Evolutionary conservation across 2,329 filamentous ascomycete species (phyloP).

Genomic region (Aspergillus felis): DNA sequence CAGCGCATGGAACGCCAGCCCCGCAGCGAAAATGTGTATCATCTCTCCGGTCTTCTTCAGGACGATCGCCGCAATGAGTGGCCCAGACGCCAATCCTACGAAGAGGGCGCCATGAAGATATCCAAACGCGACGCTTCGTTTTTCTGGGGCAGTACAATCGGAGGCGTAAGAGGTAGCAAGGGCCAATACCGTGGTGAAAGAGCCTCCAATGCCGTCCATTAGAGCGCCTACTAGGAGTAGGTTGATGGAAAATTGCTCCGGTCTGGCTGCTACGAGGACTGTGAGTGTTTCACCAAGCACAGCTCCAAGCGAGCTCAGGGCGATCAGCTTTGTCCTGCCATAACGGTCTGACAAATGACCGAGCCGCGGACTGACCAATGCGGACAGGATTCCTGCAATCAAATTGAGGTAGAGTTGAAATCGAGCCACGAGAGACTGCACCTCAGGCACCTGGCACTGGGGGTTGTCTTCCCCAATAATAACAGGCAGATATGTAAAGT

Average conservation of each 20-base stretch:
- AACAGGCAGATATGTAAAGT: constrained; percentile 59
- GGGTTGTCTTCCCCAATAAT: constrained; percentile 66
- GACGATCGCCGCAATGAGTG: constrained; percentile 73
- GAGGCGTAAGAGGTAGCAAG: constrained; percentile 81
- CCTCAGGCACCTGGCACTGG: constrained; percentile 74
- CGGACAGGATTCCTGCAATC: constrained; percentile 71
- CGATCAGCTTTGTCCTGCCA: constrained; percentile 72
- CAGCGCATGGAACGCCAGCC: constrained; percentile 65
- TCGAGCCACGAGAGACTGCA: constrained; percentile 70
- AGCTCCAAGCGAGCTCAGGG: constrained; percentile 69
- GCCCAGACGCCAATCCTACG: constrained; percentile 81
- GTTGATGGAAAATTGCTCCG: constrained; percentile 68
- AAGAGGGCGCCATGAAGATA: constrained; percentile 90
- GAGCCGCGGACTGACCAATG: constrained; percentile 75
- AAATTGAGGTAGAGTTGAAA: constrained; percentile 76
- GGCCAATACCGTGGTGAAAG: constrained; percentile 78
- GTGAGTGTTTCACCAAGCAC: constrained; percentile 71
- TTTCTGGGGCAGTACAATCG: constrained; percentile 78
- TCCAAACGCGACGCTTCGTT: constrained; percentile 77
- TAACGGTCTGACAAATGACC: constrained; percentile 83
- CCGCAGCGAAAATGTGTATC: constrained; percentile 79
- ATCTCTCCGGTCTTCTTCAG: constrained; percentile 72
- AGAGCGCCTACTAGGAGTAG: constrained; percentile 73
- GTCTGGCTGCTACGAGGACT: constrained; percentile 71
- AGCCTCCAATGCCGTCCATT: constrained; percentile 80